phyloP scores from a whole-genome alignment of 257 asterid species.

The Phtheirospermum japonicum region DNA sequence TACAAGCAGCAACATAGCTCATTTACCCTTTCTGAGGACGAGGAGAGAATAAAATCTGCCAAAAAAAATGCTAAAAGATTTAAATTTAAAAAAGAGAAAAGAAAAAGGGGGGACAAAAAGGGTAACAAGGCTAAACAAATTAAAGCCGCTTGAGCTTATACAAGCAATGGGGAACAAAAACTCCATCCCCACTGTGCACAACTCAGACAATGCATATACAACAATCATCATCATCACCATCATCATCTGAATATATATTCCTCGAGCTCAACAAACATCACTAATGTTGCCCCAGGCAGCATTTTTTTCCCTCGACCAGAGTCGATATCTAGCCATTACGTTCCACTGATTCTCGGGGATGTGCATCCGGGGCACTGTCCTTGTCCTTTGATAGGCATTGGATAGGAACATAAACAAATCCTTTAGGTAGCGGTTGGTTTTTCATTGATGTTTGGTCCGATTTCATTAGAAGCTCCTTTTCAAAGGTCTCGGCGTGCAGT shows the following conservation, averaged over 20 bases:
- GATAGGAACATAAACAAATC: conserved; percentile 80
- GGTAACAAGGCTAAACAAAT: conserved; percentile 14
- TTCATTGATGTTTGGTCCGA: no score
- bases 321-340: conserved; percentile 39
- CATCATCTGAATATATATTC: conserved; percentile 23
- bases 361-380: conserved; percentile 50
- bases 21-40: conserved; percentile 27
- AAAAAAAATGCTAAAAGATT: no score
- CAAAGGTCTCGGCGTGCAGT: no score
- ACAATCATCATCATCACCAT: conserved; percentile 27
- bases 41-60: conserved; percentile 12
- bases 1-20: conserved; percentile 56
- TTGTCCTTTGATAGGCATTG: conserved; percentile 70
- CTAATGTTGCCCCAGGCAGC: no score
- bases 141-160: conserved; percentile 34
- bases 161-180: conserved; percentile 41
- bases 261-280: no score
- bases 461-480: no score
- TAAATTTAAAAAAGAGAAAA: no score
- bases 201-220: no score
- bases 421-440: no score
- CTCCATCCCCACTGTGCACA: conserved; percentile 42
- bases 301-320: no score
- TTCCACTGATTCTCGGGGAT: conserved; percentile 43
- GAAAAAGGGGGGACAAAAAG: neutral